Evolutionary conservation across 2,329 filamentous ascomycete species (phyloP).

Genomic region (Cladosporium sphaerospermum): DNA sequence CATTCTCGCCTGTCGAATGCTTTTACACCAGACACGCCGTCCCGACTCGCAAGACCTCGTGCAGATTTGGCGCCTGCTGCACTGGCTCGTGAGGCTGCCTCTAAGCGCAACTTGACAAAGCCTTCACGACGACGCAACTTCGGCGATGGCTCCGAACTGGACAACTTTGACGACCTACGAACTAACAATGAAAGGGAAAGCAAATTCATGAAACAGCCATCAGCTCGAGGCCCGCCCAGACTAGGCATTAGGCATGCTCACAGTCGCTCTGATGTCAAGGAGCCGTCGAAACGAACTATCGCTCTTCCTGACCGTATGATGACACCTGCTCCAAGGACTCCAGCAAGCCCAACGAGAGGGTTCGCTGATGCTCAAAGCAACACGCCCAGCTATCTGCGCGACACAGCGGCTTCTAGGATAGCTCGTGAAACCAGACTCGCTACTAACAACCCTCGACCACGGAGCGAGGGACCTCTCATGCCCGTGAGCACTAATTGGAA

Average conservation of each 20-base stretch:
- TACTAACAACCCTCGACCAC: conserved; percentile 30
- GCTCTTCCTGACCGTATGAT: conserved; percentile 40
- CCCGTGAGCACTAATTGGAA: conserved; percentile 56
- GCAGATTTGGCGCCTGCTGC: conserved; percentile 43
- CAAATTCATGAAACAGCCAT: conserved; percentile 73
- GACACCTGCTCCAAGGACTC: conserved; percentile 42
- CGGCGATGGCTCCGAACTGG: conserved; percentile 86
- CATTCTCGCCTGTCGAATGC: conserved; percentile 43
- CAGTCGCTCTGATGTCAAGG: conserved; percentile 26
- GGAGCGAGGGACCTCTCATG: conserved; percentile 44
- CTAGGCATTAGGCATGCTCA: conserved; percentile 23
- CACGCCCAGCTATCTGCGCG: conserved; percentile 59
- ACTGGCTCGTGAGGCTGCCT: conserved; percentile 46
- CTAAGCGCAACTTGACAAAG: conserved; percentile 67
- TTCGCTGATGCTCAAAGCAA: conserved; percentile 36
- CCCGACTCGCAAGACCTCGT: conserved; percentile 32
- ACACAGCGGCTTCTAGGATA: conserved; percentile 60
- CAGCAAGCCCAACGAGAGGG: conserved; percentile 48
- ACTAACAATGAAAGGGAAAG: conserved; percentile 78
- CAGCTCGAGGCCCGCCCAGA: conserved; percentile 61
- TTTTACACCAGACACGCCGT: conserved; percentile 46
- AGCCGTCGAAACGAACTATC: conserved; percentile 22
- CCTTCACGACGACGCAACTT: conserved; percentile 67
- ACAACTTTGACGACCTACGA: conserved; percentile 89
- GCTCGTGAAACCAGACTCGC: conserved; percentile 56